Evolutionary conservation across 2,329 filamentous ascomycete genomes (phyloP).

Genomic region (Verticillium albo-atrum): DNA sequence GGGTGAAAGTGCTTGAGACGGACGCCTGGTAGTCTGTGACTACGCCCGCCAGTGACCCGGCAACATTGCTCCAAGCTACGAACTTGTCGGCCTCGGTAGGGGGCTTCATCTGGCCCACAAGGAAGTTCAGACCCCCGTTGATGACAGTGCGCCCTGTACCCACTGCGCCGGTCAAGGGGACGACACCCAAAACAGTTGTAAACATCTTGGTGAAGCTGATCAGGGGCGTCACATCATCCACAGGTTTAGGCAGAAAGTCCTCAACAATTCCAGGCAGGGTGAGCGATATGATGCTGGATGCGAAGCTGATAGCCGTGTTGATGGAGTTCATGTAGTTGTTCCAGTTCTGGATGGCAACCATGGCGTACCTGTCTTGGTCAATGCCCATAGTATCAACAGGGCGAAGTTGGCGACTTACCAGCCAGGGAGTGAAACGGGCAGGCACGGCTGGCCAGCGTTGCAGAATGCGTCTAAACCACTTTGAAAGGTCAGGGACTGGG

Average conservation of each 20-base stretch:
- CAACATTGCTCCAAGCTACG: slow-evolving; percentile 3
- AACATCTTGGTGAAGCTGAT: slow-evolving; percentile 8
- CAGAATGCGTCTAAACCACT: slow-evolving; percentile 4
- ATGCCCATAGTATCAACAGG: no score
- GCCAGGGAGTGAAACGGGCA: not conserved
- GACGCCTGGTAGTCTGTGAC: slow-evolving; percentile 6
- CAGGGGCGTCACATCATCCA: slow-evolving; percentile 6
- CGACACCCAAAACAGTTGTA: slow-evolving; percentile 1
- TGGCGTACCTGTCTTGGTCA: not conserved
- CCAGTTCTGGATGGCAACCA: slow-evolving; percentile 7
- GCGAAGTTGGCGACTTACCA: not conserved
- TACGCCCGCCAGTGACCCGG: slow-evolving; percentile 1
- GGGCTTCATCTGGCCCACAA: slow-evolving; percentile 1
- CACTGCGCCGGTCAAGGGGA: slow-evolving; percentile 7
- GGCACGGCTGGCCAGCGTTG: slow-evolving; percentile 5
- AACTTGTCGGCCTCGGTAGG: slow-evolving; percentile 2
- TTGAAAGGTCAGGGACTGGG: not conserved
- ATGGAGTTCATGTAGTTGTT: slow-evolving; percentile 10
- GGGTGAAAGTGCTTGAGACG: slow-evolving; percentile 1
- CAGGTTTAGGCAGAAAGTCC: slow-evolving; percentile 9
- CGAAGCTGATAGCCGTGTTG: slow-evolving; percentile 8
- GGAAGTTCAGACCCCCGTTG: slow-evolving; percentile 1
- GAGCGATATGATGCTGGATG: slow-evolving; percentile 8
- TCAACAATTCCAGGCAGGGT: slow-evolving; percentile 8
- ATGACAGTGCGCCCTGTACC: not conserved